Percentiles rank a stretch among this genome's conserved stretches.
Conservation (phyloP, 768 basidiomycete species). For the Hygrocybe punicea region DNA sequence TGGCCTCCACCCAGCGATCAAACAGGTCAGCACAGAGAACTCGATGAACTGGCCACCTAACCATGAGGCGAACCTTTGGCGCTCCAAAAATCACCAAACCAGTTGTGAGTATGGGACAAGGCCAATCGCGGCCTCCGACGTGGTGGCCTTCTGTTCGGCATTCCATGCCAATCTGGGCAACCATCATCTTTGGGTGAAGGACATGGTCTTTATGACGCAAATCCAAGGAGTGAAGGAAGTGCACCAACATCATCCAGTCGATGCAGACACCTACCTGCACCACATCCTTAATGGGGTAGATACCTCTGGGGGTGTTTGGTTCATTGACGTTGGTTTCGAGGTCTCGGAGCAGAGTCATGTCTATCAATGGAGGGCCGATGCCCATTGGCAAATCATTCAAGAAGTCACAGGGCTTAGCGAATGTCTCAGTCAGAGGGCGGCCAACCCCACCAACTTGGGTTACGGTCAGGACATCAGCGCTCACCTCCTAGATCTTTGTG, state of each 20-base stretch:
- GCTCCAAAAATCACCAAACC: neutral
- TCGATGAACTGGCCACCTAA: neutral
- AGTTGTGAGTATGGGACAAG: neutral
- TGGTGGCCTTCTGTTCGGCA: neutral
- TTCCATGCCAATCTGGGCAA: neutral
- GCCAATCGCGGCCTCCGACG: neutral
- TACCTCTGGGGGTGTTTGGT: neutral
- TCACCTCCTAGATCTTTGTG: neutral
- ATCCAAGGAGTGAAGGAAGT: neutral
- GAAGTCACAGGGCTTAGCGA: neutral
- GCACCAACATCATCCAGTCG: neutral
- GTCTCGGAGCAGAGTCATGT: neutral
- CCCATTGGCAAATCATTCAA: neutral
- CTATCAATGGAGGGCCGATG: neutral
- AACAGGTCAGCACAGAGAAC: neutral
- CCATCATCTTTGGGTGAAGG: neutral
- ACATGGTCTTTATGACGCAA: neutral
- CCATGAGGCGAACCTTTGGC: neutral
- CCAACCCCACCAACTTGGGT: neutral
- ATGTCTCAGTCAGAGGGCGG: neutral
- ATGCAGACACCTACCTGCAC: neutral
- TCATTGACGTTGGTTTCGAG: slow-evolving; percentile 1
- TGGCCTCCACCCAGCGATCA: neutral
- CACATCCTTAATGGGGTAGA: neutral
- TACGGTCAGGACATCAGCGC: neutral